These are phyloP conservation scores for Diplodia sapinea DNA, from an alignment of 2,329 filamentous ascomycete species.

Conservation along the genomic window DNA sequence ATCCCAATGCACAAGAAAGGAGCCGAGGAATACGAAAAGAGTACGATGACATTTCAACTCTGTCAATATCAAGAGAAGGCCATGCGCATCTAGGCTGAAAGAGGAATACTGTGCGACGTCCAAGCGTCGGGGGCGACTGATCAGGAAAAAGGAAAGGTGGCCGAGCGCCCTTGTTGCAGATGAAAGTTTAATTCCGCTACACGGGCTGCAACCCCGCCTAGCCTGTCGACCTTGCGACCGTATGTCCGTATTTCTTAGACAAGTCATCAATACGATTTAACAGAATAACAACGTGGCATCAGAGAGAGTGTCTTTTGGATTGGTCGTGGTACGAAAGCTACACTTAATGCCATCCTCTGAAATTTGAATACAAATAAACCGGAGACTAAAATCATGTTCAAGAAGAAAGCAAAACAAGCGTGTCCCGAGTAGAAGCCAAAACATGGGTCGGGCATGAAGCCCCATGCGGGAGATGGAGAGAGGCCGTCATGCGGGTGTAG, in stretches of 20 bases:
- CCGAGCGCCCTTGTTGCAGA: neutral
- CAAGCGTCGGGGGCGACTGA: neutral
- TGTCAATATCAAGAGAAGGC: neutral
- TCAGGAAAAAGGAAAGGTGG: neutral
- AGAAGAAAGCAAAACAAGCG: neutral
- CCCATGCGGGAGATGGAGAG: too few species aligned
- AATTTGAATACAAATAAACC: neutral
- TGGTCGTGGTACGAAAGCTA: neutral
- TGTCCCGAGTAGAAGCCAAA: neutral
- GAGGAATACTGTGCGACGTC: neutral
- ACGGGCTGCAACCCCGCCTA: neutral
- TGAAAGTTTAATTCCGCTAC: neutral
- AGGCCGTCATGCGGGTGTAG: too few species aligned
- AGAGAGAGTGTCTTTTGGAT: slow-evolving; percentile 5
- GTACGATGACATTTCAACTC: neutral
- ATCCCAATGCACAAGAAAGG: too few species aligned
- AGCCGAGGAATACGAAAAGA: too few species aligned
- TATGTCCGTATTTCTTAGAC: neutral
- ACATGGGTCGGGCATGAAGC: neutral
- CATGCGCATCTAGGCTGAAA: neutral
- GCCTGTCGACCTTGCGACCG: too few species aligned
- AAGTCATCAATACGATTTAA: too few species aligned
- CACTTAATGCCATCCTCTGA: slow-evolving; percentile 5
- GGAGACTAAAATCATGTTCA: slow-evolving; percentile 16
- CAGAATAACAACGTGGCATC: neutral